Conservation (phyloP, 306 rosid species). For the Purshia tridentata region DNA sequence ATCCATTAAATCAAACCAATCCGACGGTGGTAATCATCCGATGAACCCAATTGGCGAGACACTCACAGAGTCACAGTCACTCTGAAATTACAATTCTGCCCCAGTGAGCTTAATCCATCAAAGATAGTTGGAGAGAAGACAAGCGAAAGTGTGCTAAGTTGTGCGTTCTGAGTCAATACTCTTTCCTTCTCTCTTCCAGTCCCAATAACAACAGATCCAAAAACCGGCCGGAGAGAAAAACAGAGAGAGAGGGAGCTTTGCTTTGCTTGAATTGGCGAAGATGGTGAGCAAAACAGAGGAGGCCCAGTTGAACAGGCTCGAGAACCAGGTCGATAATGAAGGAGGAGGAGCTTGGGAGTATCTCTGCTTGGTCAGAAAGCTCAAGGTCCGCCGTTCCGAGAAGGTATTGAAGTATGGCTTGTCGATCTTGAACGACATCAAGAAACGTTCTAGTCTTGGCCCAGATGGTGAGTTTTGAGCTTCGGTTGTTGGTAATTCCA, state of each 20-base stretch:
- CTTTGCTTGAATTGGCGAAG: slow-evolving; percentile 31
- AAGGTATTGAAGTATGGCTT: slow-evolving; percentile 82
- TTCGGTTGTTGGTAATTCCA: slow-evolving; percentile 2
- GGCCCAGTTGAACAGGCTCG: slow-evolving; percentile 65
- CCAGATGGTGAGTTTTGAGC: slow-evolving; percentile 54
- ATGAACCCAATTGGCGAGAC: no score
- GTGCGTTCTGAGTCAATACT: slow-evolving; percentile 5
- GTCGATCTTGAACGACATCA: slow-evolving; percentile 75
- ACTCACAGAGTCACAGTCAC: background rate
- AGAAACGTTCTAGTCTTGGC: slow-evolving; percentile 72
- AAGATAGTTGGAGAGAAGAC: background rate
- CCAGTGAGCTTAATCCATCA: background rate
- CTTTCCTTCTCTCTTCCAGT: slow-evolving; percentile 6
- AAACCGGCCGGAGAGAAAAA: slow-evolving; percentile 25
- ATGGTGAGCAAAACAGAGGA: slow-evolving; percentile 92
- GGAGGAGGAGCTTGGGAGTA: slow-evolving; percentile 99
- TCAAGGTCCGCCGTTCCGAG: slow-evolving; percentile 84
- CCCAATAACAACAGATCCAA: slow-evolving; percentile 31
- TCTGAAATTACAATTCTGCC: background rate
- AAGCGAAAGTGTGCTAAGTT: background rate
- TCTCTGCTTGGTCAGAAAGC: slow-evolving; percentile 71
- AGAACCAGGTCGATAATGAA: slow-evolving; percentile 92
- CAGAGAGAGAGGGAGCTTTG: slow-evolving; percentile 3
- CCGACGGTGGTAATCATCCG: no score
- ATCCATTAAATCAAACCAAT: no score